Percentiles rank a stretch among this genome's conserved stretches.
Conservation (phyloP, 2,329 filamentous ascomycete species). For the Lasiodiplodia theobromae region DNA sequence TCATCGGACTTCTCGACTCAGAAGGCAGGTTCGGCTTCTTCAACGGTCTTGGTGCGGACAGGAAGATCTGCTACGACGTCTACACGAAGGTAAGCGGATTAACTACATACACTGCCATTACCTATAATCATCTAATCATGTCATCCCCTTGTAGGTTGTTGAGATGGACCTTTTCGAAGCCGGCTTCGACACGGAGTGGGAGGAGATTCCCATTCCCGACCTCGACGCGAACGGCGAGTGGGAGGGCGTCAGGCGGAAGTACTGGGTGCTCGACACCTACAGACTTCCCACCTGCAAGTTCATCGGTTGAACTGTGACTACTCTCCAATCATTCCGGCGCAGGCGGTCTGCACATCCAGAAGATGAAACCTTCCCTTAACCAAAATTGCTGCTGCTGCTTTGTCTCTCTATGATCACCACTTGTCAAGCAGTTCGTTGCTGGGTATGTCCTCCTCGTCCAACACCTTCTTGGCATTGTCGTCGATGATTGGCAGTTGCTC, state of each 20-base stretch:
- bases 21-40: slow-evolving; percentile 68
- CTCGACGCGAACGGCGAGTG: slow-evolving; percentile 78
- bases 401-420: slow-evolving; percentile 34
- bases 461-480: slow-evolving; percentile 52
- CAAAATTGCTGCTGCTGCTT: slow-evolving; percentile 9
- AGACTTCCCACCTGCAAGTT: slow-evolving; percentile 77
- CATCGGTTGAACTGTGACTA: slow-evolving; percentile 60
- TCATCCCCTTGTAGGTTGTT: slow-evolving; percentile 59
- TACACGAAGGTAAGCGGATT: slow-evolving; percentile 71
- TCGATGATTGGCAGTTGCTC: slow-evolving; percentile 49
- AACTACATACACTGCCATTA: slow-evolving; percentile 19
- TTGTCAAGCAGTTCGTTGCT: slow-evolving; percentile 42
- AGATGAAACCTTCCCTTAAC: not conserved
- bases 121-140: slow-evolving; percentile 14
- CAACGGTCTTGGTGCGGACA: slow-evolving; percentile 85
- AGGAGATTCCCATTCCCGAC: slow-evolving; percentile 75
- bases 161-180: slow-evolving; percentile 91
- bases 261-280: slow-evolving; percentile 87
- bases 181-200: slow-evolving; percentile 89
- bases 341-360: not conserved
- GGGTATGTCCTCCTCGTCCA: slow-evolving; percentile 45
- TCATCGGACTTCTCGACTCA: slow-evolving; percentile 78
- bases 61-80: slow-evolving; percentile 93
- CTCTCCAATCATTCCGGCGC: not conserved
- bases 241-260: slow-evolving; percentile 85